Conservation (phyloP, 108 stramenopile genomes). For the Pseudonitzschia delicatissima region DNA sequence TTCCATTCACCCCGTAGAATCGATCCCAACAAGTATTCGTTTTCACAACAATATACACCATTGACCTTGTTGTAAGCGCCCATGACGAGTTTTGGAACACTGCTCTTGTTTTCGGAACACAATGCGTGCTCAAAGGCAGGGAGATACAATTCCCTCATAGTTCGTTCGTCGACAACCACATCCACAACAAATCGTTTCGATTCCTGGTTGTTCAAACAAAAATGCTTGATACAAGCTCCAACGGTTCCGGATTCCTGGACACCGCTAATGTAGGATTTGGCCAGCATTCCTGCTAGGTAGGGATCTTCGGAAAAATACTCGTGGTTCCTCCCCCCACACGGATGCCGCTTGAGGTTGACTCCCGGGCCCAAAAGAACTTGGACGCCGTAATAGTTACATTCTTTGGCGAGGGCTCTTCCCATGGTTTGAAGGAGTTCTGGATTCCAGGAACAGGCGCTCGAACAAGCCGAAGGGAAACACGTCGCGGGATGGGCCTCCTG, state of each 20-base stretch:
- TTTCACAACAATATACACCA: slow-evolving; percentile 61
- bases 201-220: slow-evolving; percentile 71
- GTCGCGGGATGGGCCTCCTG: slow-evolving; percentile 43
- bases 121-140: slow-evolving; percentile 47
- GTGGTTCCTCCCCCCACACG: slow-evolving; percentile 51
- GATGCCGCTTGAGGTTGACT: slow-evolving; percentile 62
- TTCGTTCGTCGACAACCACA: slow-evolving; percentile 61
- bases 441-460: slow-evolving; percentile 45
- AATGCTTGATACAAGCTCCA: slow-evolving; percentile 64
- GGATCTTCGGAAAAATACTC: slow-evolving; percentile 84
- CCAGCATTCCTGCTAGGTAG: slow-evolving; percentile 40
- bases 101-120: background rate
- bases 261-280: slow-evolving; percentile 40
- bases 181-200: slow-evolving; percentile 45
- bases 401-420: slow-evolving; percentile 34
- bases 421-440: slow-evolving; percentile 12
- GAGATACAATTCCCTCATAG: slow-evolving; percentile 63
- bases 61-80: slow-evolving; percentile 60
- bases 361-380: slow-evolving; percentile 59
- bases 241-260: slow-evolving; percentile 45
- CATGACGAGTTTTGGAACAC: slow-evolving; percentile 39
- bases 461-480: slow-evolving; percentile 49
- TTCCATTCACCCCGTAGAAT: slow-evolving; percentile 53
- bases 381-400: slow-evolving; percentile 35
- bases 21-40: slow-evolving; percentile 27